phyloP scores from a whole-genome alignment of 495 filamentous ascomycete species.

The Ramalina intermedia region DNA sequence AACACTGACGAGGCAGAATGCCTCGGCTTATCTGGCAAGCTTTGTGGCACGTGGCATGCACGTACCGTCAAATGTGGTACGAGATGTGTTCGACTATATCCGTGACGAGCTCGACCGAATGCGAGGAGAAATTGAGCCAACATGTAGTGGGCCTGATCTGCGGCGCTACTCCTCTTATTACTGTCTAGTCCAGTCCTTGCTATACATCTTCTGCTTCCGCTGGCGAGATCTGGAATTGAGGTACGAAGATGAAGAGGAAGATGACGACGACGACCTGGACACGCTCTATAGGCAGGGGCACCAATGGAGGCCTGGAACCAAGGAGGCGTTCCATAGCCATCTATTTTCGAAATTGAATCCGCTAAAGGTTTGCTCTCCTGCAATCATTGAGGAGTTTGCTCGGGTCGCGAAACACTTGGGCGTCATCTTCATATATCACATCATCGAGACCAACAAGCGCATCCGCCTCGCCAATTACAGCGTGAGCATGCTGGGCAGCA shows the following conservation, averaged over 20 bases:
- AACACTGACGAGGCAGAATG: slow-evolving; percentile 58
- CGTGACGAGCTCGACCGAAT: slow-evolving; percentile 57
- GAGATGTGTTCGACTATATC: slow-evolving; percentile 62
- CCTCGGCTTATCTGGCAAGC: slow-evolving; percentile 83
- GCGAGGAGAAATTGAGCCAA: slow-evolving; percentile 44
- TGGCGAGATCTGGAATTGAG: slow-evolving; percentile 75
- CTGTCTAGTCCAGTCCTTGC: slow-evolving; percentile 67
- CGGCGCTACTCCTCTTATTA: slow-evolving; percentile 76
- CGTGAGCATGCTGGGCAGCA: slow-evolving; percentile 19
- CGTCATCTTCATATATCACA: slow-evolving; percentile 73
- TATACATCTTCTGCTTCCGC: slow-evolving; percentile 97
- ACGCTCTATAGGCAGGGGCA: slow-evolving; percentile 47
- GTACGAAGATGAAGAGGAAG: slow-evolving; percentile 33
- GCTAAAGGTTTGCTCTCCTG: slow-evolving; percentile 86
- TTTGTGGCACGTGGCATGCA: slow-evolving; percentile 81
- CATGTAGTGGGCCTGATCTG: slow-evolving; percentile 71
- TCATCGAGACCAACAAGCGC: slow-evolving; percentile 86
- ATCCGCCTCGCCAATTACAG: slow-evolving; percentile 51
- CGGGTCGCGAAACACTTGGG: slow-evolving; percentile 68
- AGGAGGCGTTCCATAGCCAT: slow-evolving; percentile 53
- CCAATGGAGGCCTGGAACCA: slow-evolving; percentile 57
- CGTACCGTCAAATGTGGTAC: slow-evolving; percentile 58
- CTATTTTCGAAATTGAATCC: slow-evolving; percentile 85
- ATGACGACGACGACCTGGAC: slow-evolving; percentile 39
- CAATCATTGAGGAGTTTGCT: slow-evolving; percentile 83